Percentiles rank a stretch among this genome's conserved stretches.
phyloP scores from a whole-genome alignment of 345 rosid species.

The Rhodamnia argentea region DNA sequence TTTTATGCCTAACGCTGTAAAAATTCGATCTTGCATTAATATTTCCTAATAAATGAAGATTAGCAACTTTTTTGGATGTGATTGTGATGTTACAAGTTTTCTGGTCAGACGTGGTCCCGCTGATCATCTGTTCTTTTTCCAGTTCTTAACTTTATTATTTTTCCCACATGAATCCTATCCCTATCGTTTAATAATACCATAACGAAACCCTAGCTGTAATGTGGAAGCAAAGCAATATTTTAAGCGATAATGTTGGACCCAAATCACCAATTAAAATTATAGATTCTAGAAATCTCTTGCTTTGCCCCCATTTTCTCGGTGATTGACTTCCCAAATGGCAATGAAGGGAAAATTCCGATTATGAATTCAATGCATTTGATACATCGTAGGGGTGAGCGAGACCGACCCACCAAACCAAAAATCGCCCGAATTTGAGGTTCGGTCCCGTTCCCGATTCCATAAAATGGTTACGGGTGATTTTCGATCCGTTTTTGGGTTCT shows the following conservation, averaged over 20 bases:
- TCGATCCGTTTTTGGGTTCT: no score
- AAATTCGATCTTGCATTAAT: neutral
- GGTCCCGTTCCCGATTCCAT: no score
- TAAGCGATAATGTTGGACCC: neutral
- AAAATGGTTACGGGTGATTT: no score
- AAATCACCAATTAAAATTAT: conserved; percentile 12
- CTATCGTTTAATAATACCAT: neutral
- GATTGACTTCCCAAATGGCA: neutral
- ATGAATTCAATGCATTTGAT: neutral
- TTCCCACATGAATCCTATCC: neutral
- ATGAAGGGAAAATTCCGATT: neutral
- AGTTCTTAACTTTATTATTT: neutral
- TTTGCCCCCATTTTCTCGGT: conserved; percentile 8
- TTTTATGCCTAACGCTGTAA: neutral
- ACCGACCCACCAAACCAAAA: no score
- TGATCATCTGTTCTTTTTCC: neutral
- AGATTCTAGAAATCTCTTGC: conserved; percentile 36
- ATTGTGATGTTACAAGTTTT: neutral
- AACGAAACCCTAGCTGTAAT: conserved; percentile 12
- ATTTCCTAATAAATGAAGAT: neutral
- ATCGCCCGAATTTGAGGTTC: no score
- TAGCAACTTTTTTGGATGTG: neutral
- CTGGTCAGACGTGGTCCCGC: neutral
- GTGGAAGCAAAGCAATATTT: neutral
- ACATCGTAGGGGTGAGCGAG: neutral